These are phyloP conservation scores for Medicago truncatula DNA, from an alignment of 306 rosid genomes.

Conservation along the genomic window MtrunA17r5.0-ANR NC_053045.1:35589501-35590000, in stretches of 20 bases:
- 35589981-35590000: neutral
- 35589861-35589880: conserved; percentile 36
- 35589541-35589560: conserved; percentile 16
- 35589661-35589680: conserved; percentile 34
- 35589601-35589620: conserved; percentile 50
- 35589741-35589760: conserved; percentile 6
- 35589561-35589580: conserved; percentile 49
- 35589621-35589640: conserved; percentile 65
- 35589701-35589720: conserved; percentile 71
- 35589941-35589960: neutral
- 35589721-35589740: conserved; percentile 38
- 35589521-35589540: conserved; percentile 52
- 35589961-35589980: too few species aligned
- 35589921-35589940: neutral
- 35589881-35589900: conserved; percentile 23
- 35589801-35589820: neutral
- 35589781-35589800: conserved; percentile 46
- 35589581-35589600: conserved; percentile 26
- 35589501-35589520: conserved; percentile 66
- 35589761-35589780: conserved; percentile 45
- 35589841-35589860: conserved; percentile 47
- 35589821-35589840: neutral
- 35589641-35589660: conserved; percentile 52
- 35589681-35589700: conserved; percentile 59
- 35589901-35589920: neutral